These are phyloP conservation scores for Solanum chilense DNA, from an alignment of 257 asterid genomes.

Conservation along the genomic window DNA sequence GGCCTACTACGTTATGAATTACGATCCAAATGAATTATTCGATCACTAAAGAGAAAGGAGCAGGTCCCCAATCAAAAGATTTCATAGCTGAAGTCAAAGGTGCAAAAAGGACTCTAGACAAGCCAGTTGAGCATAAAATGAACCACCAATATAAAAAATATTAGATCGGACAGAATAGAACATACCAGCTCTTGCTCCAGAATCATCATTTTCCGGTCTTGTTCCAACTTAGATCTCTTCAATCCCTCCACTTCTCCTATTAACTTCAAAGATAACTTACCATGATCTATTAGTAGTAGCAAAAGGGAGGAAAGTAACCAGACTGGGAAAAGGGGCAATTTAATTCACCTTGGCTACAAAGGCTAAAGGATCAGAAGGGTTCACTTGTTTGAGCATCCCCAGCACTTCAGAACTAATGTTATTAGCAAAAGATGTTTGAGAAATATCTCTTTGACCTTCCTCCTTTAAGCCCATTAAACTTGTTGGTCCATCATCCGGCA, in stretches of 20 bases:
- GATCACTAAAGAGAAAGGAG: not conserved
- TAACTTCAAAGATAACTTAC: constrained; percentile 22
- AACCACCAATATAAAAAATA: not conserved
- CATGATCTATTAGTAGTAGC: not conserved
- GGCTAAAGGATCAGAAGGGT: constrained; percentile 9
- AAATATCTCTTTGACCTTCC: constrained; percentile 5
- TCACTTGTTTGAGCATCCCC: not conserved
- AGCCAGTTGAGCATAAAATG: not conserved
- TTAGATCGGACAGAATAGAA: not conserved
- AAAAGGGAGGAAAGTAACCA: not conserved
- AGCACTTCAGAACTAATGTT: not conserved
- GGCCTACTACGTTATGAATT: not conserved
- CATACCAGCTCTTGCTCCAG: constrained; percentile 59
- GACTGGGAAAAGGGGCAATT: not conserved
- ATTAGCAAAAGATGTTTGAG: not conserved
- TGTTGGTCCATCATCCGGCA: not conserved
- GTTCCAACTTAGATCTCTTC: constrained; percentile 31
- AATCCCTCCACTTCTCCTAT: constrained; percentile 26
- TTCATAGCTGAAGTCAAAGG: not conserved
- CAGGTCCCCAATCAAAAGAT: not conserved
- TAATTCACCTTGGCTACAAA: constrained; percentile 23
- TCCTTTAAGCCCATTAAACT: not conserved
- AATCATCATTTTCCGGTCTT: constrained; percentile 21
- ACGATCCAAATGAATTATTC: not conserved
- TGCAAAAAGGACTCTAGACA: not conserved